Percentiles rank a stretch among this genome's conserved stretches.
These are phyloP conservation scores for Massariosphaeria phaeospora DNA, from an alignment of 495 filamentous ascomycete species.

Conservation along the genomic window DNA sequence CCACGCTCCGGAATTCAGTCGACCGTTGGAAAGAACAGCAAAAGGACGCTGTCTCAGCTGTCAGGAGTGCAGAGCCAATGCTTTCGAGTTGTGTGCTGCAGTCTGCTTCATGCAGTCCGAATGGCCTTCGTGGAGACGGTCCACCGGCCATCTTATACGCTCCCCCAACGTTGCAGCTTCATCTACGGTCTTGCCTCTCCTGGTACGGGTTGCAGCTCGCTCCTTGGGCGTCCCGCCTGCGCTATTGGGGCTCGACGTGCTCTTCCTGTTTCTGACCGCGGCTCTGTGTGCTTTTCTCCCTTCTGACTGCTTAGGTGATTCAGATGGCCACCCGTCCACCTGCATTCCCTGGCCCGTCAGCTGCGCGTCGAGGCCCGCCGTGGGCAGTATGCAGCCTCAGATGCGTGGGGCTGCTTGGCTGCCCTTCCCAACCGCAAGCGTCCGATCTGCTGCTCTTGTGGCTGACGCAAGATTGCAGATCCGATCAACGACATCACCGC, in stretches of 20 bases:
- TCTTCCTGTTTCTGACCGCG: conserved; percentile 25
- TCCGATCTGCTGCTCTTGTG: background rate
- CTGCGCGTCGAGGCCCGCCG: background rate
- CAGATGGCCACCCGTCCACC: conserved; percentile 11
- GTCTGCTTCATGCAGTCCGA: conserved; percentile 17
- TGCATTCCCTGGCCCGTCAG: background rate
- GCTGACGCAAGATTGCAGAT: conserved; percentile 28
- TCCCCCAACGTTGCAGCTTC: conserved; percentile 6
- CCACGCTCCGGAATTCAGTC: conserved; percentile 1
- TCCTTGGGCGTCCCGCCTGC: conserved; percentile 22
- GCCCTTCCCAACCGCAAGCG: conserved; percentile 1
- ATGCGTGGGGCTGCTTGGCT: conserved; percentile 6
- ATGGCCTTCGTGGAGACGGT: conserved; percentile 15
- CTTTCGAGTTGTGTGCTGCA: conserved; percentile 12
- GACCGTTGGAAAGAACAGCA: background rate
- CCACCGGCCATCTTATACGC: conserved; percentile 30
- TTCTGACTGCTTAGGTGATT: conserved; percentile 20
- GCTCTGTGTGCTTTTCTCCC: conserved; percentile 17
- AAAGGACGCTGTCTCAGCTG: conserved; percentile 14
- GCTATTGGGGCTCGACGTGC: conserved; percentile 21
- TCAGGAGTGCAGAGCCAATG: conserved; percentile 14
- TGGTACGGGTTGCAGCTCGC: conserved; percentile 24
- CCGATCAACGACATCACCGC: conserved; percentile 10
- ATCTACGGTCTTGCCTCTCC: conserved; percentile 25
- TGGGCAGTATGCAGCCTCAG: background rate